Evolutionary conservation across 805 yeast species (phyloP).

Genomic region (Zygotorulaspora sp.): DNA sequence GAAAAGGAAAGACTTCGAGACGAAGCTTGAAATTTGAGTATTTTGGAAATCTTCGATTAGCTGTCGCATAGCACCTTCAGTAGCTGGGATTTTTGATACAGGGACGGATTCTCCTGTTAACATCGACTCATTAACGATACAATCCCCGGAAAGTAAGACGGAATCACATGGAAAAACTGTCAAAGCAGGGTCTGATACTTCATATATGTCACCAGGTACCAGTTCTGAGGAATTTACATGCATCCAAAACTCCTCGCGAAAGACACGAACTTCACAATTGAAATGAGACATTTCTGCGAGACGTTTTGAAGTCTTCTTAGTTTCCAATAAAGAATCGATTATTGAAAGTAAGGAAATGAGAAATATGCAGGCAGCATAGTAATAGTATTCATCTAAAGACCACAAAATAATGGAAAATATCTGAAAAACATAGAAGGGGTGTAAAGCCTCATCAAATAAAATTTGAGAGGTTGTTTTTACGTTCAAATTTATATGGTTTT

Average conservation of each 20-base stretch:
- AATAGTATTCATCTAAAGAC: slow-evolving; percentile 88
- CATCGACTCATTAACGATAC: slow-evolving; percentile 97
- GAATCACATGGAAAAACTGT: slow-evolving; percentile 83
- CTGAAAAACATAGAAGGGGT: slow-evolving; percentile 94
- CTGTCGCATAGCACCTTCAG: slow-evolving; percentile 53
- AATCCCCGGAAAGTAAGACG: slow-evolving; percentile 80
- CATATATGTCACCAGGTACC: slow-evolving; percentile 95
- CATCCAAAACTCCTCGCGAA: slow-evolving; percentile 92
- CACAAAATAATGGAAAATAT: slow-evolving; percentile 86
- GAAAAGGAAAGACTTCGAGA: slow-evolving; percentile 73
- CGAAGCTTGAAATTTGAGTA: slow-evolving; percentile 54
- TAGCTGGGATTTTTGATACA: slow-evolving; percentile 72
- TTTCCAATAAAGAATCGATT: slow-evolving; percentile 77
- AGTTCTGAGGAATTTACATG: slow-evolving; percentile 69
- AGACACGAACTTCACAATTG: slow-evolving; percentile 78
- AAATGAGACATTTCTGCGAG: slow-evolving; percentile 69
- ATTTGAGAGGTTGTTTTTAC: slow-evolving; percentile 65
- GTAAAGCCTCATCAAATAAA: slow-evolving; percentile 80
- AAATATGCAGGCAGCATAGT: slow-evolving; percentile 90
- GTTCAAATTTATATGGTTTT: slow-evolving; percentile 67
- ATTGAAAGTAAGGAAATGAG: slow-evolving; percentile 79
- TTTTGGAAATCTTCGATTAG: slow-evolving; percentile 53
- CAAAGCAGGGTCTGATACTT: slow-evolving; percentile 81
- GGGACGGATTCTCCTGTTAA: slow-evolving; percentile 98
- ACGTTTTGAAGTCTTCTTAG: slow-evolving; percentile 66